Base-by-base conservation (phyloP, 1,284 basidiomycete species). In the Acaromyces ingoldii region DNA sequence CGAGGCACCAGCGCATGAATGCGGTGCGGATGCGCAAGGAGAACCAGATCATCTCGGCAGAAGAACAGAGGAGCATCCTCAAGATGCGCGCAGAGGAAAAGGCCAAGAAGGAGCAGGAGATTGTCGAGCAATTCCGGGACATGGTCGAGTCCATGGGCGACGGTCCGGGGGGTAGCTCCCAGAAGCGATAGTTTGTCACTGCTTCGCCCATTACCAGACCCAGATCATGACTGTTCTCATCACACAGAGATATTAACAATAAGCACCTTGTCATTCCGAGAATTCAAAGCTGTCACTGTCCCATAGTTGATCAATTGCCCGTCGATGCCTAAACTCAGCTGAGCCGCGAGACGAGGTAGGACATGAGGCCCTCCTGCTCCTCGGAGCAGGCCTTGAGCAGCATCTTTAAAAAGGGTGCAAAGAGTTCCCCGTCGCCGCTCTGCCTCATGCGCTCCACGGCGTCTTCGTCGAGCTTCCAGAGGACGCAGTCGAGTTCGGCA, bases 1-100 rank as follows among this genome's bases (percentile, higher is more conserved):
- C 85, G 70, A 80, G 93, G 52, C 92, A 98, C 57, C 60, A 67
- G 46, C 56, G 76, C 17, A 96, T 96, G 92, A 96, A 74, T 33
- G 95, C 92, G 0, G 93, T 98, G 33, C 86, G 95, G 57, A 88
- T 96, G 83, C 81, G 93, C 68, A 95, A 97, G 81, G 93, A 98
- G 80, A 95, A 96, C 78, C 93, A 98, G 79, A 91, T 98, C 57
- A 93, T 96, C 75, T 58, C 63, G 4, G 91, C 92, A 1, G 93
- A 97, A 78, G 93, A 98, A 80, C 95, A 96, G 80, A 80, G 91
- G 38, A 88, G 89, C 22, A 90, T 96, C 53, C 76, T 97, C 68
- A 91, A 92, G 77, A 74, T 93, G 77, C 90, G 95, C 78, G 87
- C 82, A 72, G 92, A 97, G 77, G 92, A 97, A 78, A 84, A 87